A percentile compares a stretch with the other conserved stretches of the same genome.
These are phyloP conservation scores for Penicillium herquei DNA, from an alignment of 495 filamentous ascomycete genomes.

Conservation along the genomic window DNA sequence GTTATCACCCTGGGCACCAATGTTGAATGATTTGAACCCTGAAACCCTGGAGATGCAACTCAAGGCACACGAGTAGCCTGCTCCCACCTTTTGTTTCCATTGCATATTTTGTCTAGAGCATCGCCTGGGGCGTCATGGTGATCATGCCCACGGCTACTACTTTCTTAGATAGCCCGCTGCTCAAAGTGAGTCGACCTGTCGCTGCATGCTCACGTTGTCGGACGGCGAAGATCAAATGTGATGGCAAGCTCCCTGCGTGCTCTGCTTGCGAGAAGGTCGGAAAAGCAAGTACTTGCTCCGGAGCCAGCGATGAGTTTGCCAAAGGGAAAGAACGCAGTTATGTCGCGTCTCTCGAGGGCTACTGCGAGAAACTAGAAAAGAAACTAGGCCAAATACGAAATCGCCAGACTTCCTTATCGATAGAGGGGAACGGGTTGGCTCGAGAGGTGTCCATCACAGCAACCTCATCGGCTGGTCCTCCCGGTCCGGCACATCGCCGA, in stretches of 20 bases:
- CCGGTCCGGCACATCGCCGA: slow-evolving; percentile 36
- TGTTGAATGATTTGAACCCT: too few species aligned
- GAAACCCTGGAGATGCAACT: too few species aligned
- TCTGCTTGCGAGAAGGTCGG: slow-evolving; percentile 87
- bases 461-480: slow-evolving; percentile 38
- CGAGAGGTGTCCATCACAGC: slow-evolving; percentile 53
- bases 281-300: slow-evolving; percentile 79
- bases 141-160: slow-evolving; percentile 30
- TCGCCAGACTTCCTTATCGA: slow-evolving; percentile 57
- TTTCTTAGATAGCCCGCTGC: slow-evolving; percentile 68
- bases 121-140: background rate
- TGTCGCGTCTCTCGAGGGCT: slow-evolving; percentile 85
- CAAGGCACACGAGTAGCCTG: too few species aligned
- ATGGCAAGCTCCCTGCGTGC: slow-evolving; percentile 91
- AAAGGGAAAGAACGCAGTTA: slow-evolving; percentile 93
- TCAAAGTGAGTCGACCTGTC: slow-evolving; percentile 88
- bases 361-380: slow-evolving; percentile 81
- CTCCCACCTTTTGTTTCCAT: too few species aligned
- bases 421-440: slow-evolving; percentile 57
- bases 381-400: slow-evolving; percentile 56
- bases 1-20: too few species aligned
- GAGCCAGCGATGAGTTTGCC: slow-evolving; percentile 90
- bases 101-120: too few species aligned
- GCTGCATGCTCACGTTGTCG: slow-evolving; percentile 92
- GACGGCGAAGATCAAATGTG: slow-evolving; percentile 90